A percentile compares a stretch with the other conserved stretches of the same genome.
These are phyloP conservation scores for Dittrichia graveolens DNA, from an alignment of 129 eudicot genomes.

Conservation along the genomic window DNA sequence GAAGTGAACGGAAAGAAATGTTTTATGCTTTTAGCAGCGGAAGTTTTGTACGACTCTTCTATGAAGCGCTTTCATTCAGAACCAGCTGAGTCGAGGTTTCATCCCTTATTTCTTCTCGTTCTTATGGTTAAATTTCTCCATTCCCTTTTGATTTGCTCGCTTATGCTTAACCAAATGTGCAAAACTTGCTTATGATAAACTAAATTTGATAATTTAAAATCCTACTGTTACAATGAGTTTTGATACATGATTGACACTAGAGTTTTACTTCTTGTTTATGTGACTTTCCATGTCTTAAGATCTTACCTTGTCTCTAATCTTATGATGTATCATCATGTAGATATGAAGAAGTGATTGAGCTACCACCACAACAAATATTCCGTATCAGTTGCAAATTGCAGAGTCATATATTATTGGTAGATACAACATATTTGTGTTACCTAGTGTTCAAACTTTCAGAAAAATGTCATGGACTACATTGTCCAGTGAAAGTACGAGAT, in stretches of 20 bases:
- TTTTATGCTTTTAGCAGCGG: conserved; percentile 6
- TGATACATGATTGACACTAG: background rate
- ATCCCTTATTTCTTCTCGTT: background rate
- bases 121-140: background rate
- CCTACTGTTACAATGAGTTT: background rate
- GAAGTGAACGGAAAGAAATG: conserved; percentile 13
- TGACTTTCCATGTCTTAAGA: background rate
- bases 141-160: background rate
- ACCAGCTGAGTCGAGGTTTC: background rate
- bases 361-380: background rate
- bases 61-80: background rate
- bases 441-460: conserved; percentile 16
- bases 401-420: background rate
- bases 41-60: background rate
- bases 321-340: background rate
- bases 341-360: conserved; percentile 7
- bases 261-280: background rate
- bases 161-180: background rate
- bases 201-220: no score
- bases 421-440: background rate
- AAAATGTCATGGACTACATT: background rate
- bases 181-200: background rate
- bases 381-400: background rate
- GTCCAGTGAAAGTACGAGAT: background rate
- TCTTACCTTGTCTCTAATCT: background rate